Conservation (phyloP, 2,329 filamentous ascomycete genomes). For the Aspergillus luchuensis region DNA sequence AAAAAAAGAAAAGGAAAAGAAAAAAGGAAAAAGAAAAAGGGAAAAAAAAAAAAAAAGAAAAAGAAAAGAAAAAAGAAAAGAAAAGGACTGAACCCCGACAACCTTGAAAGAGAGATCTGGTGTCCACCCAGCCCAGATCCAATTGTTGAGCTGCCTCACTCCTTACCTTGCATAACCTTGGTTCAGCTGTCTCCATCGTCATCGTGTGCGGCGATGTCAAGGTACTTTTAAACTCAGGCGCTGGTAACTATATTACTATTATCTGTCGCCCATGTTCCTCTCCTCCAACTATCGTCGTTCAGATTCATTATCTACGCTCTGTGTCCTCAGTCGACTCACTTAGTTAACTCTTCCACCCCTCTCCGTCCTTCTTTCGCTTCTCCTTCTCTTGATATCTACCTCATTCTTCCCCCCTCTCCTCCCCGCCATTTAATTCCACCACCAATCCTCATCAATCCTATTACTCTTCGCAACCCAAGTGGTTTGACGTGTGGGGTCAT, state of each 20-base stretch:
- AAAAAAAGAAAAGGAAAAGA: background rate
- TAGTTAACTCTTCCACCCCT: background rate
- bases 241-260: slow-evolving; percentile 23
- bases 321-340: background rate
- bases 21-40: slow-evolving; percentile 4
- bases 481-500: background rate
- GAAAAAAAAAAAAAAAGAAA: background rate
- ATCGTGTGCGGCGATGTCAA: slow-evolving; percentile 29
- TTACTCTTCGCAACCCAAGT: background rate
- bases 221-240: slow-evolving; percentile 21
- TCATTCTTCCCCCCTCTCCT: background rate
- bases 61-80: slow-evolving; percentile 10
- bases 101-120: slow-evolving; percentile 23
- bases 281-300: slow-evolving; percentile 10
- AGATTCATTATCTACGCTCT: slow-evolving; percentile 12
- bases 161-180: slow-evolving; percentile 33
- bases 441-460: background rate
- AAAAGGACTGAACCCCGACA: slow-evolving; percentile 18
- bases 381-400: slow-evolving; percentile 3
- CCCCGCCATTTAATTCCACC: slow-evolving; percentile 1
- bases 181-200: slow-evolving; percentile 32
- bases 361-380: background rate
- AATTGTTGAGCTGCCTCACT: slow-evolving; percentile 26
- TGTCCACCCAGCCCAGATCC: slow-evolving; percentile 23
- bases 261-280: slow-evolving; percentile 20